phyloP scores from a whole-genome alignment of 176 grass and related monocot species.

The Aegilops bicornis region DNA sequence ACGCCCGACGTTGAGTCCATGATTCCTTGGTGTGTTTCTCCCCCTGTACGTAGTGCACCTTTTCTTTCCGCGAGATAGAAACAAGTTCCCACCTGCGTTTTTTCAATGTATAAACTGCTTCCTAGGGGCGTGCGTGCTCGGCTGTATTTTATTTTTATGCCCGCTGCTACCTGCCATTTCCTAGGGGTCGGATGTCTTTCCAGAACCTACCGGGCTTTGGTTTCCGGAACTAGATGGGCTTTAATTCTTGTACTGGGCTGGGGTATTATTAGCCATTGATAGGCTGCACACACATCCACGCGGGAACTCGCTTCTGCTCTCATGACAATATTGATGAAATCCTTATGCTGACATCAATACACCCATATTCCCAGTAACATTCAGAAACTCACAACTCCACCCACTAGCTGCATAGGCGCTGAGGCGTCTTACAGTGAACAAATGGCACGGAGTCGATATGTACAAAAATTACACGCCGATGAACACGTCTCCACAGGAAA shows the following conservation, averaged over 20 bases:
- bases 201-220: not conserved
- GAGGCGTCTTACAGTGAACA: constrained; percentile 19
- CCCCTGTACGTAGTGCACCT: too few species aligned
- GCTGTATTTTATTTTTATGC: not conserved
- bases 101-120: too few species aligned
- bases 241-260: not conserved
- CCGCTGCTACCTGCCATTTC: not conserved
- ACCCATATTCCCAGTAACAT: not conserved
- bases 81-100: too few species aligned
- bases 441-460: not conserved
- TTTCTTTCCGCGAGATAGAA: too few species aligned
- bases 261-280: not conserved
- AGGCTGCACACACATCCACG: too few species aligned
- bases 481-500: not conserved
- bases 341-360: not conserved
- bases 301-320: too few species aligned
- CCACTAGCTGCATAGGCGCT: not conserved
- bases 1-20: not conserved
- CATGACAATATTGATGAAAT: not conserved
- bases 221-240: not conserved
- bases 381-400: not conserved
- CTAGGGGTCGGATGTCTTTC: not conserved
- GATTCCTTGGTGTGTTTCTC: not conserved
- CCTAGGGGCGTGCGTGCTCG: not conserved
- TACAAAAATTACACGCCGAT: constrained; percentile 7